A percentile compares a stretch with the other conserved stretches of the same genome.
These are phyloP conservation scores for Xylaria sp. DNA, from an alignment of 2,329 filamentous ascomycete species.

Conservation along the genomic window DNA sequence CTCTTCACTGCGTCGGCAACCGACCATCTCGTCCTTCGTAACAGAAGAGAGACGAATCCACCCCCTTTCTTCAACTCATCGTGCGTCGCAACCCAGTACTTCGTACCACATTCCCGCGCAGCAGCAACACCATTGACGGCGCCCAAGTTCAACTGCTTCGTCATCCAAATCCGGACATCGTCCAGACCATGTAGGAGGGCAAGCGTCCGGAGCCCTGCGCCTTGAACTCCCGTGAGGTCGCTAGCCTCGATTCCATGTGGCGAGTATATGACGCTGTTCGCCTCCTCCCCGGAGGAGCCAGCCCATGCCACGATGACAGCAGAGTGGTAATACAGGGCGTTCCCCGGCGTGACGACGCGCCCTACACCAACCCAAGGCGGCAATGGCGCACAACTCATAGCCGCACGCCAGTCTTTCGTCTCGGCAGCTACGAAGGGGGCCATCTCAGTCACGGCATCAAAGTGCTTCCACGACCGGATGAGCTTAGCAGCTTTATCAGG, in stretches of 20 bases:
- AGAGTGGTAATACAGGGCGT: conserved; percentile 70
- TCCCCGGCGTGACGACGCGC: conserved; percentile 63
- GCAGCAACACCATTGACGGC: conserved; percentile 62
- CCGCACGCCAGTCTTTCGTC: conserved; percentile 42
- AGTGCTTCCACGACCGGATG: conserved; percentile 69
- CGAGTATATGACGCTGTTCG: conserved; percentile 64
- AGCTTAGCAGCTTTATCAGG: conserved; percentile 67
- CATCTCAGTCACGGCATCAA: conserved; percentile 64
- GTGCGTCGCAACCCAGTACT: conserved; percentile 74
- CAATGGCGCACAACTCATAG: conserved; percentile 51
- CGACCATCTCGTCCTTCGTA: conserved; percentile 58
- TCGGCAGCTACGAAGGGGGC: conserved; percentile 55
- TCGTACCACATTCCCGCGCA: conserved; percentile 27
- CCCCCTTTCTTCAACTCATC: conserved; percentile 71
- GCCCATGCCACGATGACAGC: conserved; percentile 69
- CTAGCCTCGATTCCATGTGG: conserved; percentile 68
- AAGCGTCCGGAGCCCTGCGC: conserved; percentile 61
- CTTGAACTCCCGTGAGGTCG: conserved; percentile 58
- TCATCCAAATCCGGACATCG: conserved; percentile 63
- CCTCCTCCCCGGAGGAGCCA: conserved; percentile 34
- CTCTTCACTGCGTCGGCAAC: conserved; percentile 57
- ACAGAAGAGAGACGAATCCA: conserved; percentile 65
- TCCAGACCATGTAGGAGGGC: conserved; percentile 73
- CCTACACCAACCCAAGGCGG: conserved; percentile 72
- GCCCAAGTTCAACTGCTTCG: conserved; percentile 71